These are phyloP conservation scores for Microascus cirrosus DNA, from an alignment of 2,329 filamentous ascomycete genomes.

Conservation along the genomic window DNA sequence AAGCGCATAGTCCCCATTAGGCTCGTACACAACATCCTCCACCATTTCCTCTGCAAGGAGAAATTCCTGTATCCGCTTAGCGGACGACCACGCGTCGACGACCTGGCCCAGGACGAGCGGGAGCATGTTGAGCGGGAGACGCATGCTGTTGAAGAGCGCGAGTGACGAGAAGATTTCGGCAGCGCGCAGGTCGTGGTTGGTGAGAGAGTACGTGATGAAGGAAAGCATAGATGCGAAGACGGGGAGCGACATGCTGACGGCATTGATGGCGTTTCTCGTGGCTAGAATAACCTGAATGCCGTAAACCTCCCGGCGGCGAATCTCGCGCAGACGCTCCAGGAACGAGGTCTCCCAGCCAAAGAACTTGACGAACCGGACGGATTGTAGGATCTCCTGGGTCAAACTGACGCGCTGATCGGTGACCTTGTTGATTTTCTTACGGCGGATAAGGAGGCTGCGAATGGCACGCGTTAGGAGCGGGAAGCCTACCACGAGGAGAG, in stretches of 20 bases:
- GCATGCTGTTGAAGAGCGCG: conserved; percentile 83
- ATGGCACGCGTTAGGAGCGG: conserved; percentile 71
- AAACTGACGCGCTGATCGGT: conserved; percentile 87
- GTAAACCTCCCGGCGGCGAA: conserved; percentile 65
- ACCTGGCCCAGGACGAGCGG: conserved; percentile 82
- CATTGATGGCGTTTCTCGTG: conserved; percentile 76
- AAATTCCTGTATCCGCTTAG: conserved; percentile 81
- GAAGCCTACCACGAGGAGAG: conserved; percentile 65
- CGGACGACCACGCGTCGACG: conserved; percentile 77
- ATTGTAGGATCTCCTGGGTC: conserved; percentile 84
- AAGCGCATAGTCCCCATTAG: conserved; percentile 56
- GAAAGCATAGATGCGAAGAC: conserved; percentile 92
- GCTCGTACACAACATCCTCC: conserved; percentile 50
- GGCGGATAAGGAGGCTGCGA: conserved; percentile 61
- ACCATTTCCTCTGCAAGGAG: conserved; percentile 74
- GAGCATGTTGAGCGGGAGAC: conserved; percentile 80
- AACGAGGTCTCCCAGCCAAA: conserved; percentile 94
- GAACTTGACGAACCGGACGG: conserved; percentile 90
- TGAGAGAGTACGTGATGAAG: conserved; percentile 71
- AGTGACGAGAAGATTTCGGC: conserved; percentile 85
- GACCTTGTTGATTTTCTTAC: conserved; percentile 78
- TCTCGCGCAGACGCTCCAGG: conserved; percentile 60
- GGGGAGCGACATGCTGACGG: conserved; percentile 74
- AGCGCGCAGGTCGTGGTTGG: conserved; percentile 57
- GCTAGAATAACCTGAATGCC: conserved; percentile 76